Evolutionary conservation across 2,329 filamentous ascomycete genomes (phyloP), one percentile per base, ranked within the genome.

Genomic region (Colletotrichum kahawae): DNA sequence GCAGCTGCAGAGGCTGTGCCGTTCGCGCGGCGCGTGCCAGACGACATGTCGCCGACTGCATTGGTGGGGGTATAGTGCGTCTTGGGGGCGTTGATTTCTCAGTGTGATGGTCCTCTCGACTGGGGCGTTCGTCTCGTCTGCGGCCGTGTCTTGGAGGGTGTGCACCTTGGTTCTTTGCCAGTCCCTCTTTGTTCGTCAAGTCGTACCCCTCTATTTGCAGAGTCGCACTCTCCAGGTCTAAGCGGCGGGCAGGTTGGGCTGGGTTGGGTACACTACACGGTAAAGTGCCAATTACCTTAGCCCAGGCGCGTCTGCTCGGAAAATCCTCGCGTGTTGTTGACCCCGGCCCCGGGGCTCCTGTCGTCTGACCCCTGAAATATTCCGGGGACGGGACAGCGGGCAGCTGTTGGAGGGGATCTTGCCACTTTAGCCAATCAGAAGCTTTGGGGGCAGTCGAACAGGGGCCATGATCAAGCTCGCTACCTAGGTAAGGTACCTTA

Each of bases 41-140:
- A 86, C 77, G 86, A 85, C 85, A 87, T 87, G 77, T 82, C 79
- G 77, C 79, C 77, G 79, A 78, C 82, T 84, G 84, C 84, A 85
- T 85, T 78, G 81, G 82, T 76, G 63, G 48, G 48, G 59, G 36
- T 48, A 27, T 13, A 18, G 51, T 18, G 8, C 56, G 69, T n/a
- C 34, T 59, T n/a, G 16, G 38, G 21, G 27, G 18, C 24, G 62
- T 62, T 59, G 36, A 36, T 51, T 51, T 29, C 13, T n/a, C 24
- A n/a, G 8, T 63, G 7, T 13, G 18, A 7, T 10, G 14, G n/a
- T 51, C 43, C 16, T 36, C 16, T 48, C n/a, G 38, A 43, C 31
- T n/a, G 68, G 6, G 43, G 38, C n/a, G 27, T 54, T 24, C n/a
- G 24, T 27, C 33, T 33, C n/a, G 43, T 65, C 54, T n/a, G 7